Evolutionary conservation across 495 filamentous ascomycete genomes (phyloP).

Genomic region (Hypoxylon fragiforme): DNA sequence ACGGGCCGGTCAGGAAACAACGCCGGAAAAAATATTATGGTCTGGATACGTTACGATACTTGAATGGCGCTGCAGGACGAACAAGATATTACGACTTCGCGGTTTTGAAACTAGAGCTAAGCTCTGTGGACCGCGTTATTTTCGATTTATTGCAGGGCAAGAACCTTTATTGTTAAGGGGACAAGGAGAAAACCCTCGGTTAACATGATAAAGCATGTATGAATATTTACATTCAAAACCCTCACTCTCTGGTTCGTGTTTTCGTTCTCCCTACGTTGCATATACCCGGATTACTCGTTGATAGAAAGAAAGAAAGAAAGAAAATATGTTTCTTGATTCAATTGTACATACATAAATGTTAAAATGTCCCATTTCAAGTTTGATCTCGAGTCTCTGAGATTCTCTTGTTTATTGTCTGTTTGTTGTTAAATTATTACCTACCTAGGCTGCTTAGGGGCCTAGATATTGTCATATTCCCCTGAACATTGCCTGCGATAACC

Average conservation of each 20-base stretch:
- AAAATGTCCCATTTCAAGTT: too few relatives aligned
- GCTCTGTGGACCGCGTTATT: conserved; percentile 5
- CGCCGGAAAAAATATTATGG: conserved; percentile 6
- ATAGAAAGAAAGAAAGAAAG: conserved; percentile 27
- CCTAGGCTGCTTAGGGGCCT: too few relatives aligned
- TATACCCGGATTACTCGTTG: conserved; percentile 24
- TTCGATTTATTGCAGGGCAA: conserved; percentile 14
- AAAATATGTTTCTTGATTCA: background rate
- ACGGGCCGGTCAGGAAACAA: conserved; percentile 19
- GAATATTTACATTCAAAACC: conserved; percentile 28
- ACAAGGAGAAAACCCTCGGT: conserved; percentile 1
- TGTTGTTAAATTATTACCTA: too few relatives aligned
- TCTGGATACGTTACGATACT: conserved; percentile 29
- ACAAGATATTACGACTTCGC: conserved; percentile 3
- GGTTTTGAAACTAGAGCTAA: conserved; percentile 1
- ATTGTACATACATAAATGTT: too few relatives aligned
- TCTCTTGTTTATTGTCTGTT: too few relatives aligned
- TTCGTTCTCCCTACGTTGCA: conserved; percentile 28
- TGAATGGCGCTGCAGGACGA: conserved; percentile 24
- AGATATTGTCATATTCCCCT: too few relatives aligned
- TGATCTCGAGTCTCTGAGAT: too few relatives aligned
- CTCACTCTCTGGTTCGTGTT: conserved; percentile 22
- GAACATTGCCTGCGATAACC: too few relatives aligned
- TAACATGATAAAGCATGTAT: conserved; percentile 19
- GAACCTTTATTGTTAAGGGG: conserved; percentile 9